Evolutionary conservation across 257 asterid species (phyloP), one percentile per base, ranked within the genome.

Genomic region (Catharanthus roseus): DNA sequence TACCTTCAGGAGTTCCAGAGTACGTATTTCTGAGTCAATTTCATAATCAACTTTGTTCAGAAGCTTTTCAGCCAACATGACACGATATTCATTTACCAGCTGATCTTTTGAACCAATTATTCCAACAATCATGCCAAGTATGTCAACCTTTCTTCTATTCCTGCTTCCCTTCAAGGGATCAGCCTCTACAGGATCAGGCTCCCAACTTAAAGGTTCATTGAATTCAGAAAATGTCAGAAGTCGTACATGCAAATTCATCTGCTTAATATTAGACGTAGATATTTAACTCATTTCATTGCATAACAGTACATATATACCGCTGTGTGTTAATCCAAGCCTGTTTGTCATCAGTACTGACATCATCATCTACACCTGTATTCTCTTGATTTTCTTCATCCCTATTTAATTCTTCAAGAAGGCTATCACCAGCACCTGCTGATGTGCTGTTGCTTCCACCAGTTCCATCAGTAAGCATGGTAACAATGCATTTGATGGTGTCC

Each of bases 401-500:
- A 76, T 91, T 93, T 82, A 93, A 79, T 82, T 93, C 97, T 82
- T 93, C 99, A 78, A 93, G 96, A 77, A 93, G 96, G 80, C 97
- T 91, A 77, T 93, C 99, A 76, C 97, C 99, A 38, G 88, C 61
- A 75, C 82, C 80, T 68, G 95, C 99, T 49, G 90, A 83, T 62
- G 87, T 96, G 77, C 82, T 83, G 77, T 95, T 82, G 83, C 86
- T 82, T 53, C 93, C 99, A 81, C 95, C 88, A 77, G 86, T 87
- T 69, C 97, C 99, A 89, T 91, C 96, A 73, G 99, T 89, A 74
- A 93, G 96, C 99, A 93, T 91, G 74, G 99, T 93, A 71, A 93
- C 97, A 18, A 93, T 86, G 86, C 97, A 91, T 79, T 93, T 93
- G 75, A 93, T 86, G 67, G 97, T 93, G 73, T 93, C 99, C 78